A percentile compares a stretch with the other conserved stretches of the same genome.
phyloP scores from a whole-genome alignment of 768 basidiomycete genomes.

The Suillus clintonianus region DNA sequence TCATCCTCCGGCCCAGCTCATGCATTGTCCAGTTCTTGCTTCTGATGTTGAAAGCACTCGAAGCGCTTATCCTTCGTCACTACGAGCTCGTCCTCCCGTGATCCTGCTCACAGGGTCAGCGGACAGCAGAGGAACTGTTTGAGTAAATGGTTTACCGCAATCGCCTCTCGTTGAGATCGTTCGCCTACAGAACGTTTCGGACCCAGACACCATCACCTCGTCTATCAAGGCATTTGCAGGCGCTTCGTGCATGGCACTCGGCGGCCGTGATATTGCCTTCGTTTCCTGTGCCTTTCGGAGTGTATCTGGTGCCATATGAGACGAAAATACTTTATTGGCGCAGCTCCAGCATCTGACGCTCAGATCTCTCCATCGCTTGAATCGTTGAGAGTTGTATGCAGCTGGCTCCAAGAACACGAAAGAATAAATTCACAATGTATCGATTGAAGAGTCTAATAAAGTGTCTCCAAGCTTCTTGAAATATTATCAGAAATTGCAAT shows the following conservation, averaged over 20 bases:
- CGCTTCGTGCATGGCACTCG: conserved; percentile 18
- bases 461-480: background rate
- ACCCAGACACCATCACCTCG: conserved; percentile 18
- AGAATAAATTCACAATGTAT: background rate
- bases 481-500: background rate
- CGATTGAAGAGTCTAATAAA: background rate
- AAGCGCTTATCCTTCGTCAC: conserved; percentile 27
- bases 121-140: conserved; percentile 22
- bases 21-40: conserved; percentile 31
- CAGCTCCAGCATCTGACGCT: background rate
- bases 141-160: conserved; percentile 14
- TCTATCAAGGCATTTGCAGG: conserved; percentile 29
- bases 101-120: conserved; percentile 26
- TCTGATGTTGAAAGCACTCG: conserved; percentile 26
- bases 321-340: background rate
- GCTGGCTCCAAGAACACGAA: background rate
- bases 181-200: conserved; percentile 28
- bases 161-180: conserved; percentile 28
- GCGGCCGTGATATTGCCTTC: conserved; percentile 21
- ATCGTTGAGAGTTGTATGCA: background rate
- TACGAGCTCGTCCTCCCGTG: conserved; percentile 32
- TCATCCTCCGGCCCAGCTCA: conserved; percentile 28
- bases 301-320: background rate
- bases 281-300: conserved; percentile 15
- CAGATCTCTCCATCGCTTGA: background rate